Base-by-base conservation (phyloP, 805 yeast genomes). In the Pichia paraexigua region DNA sequence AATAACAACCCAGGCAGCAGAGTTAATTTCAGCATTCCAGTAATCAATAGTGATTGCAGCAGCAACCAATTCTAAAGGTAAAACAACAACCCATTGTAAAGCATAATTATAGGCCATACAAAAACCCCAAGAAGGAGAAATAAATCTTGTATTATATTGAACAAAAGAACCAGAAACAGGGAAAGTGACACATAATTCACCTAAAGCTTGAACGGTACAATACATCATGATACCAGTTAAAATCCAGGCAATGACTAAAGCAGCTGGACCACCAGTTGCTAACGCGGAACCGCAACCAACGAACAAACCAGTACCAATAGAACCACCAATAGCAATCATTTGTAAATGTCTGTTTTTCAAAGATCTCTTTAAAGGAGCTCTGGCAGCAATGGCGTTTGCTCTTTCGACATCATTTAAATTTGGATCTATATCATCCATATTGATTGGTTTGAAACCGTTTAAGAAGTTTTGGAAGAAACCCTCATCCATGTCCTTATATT, bases 251-350 rank as follows among this genome's bases (percentile, higher is more conserved):
- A 83, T 78, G 48, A 84, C 74, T 40, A 84, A 65, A 42, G 83
- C 77, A 17, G 84, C 87, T n/a, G 94, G 92, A 27, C 94, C 94
- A 63, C 88, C 86, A 32, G 74, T 71, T 20, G 74, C 58, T 48
- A 86, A 67, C 2, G 87, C 77, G 18, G 74, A 66, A 53, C 87
- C 87, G 2, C 89, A 77, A 62, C 89, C 88, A 32, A 88, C 85
- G 55, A 88, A 80, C 48, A 88, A 72, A 62, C 94, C 95, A 10
- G 92, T 83, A 59, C 95, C 96, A 58, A 87, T 86, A 53, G 85
- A 77, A 43, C 92, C 91, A 58, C 92, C 94, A 55, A 87, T 73
- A 47, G 94, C 90, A 68, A 87, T 87, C 88, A 85, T 82, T 54
- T 83, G 82, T 58, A 87, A 67, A 64, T 87, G 92, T 62, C 91